These are phyloP conservation scores for Magnaporthiopsis rhizophila DNA, from an alignment of 2,329 filamentous ascomycete species.

Conservation along the genomic window DNA sequence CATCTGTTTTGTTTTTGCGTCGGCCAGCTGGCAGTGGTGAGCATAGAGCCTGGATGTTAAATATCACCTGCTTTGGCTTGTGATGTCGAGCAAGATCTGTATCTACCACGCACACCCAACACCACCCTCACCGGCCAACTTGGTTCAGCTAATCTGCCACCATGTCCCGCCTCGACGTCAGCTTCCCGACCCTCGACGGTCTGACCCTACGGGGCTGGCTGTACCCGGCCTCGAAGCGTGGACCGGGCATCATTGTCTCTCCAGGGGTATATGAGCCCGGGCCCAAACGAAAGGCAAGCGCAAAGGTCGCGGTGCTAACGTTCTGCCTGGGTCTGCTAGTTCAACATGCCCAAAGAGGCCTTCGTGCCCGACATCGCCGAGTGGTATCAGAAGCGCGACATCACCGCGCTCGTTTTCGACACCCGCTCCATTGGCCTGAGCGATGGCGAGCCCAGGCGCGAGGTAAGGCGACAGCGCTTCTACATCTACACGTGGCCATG, in stretches of 20 bases:
- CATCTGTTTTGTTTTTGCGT: too few species aligned
- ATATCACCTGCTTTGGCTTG: too few species aligned
- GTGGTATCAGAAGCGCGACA: neutral
- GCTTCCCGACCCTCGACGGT: slow-evolving; percentile 4
- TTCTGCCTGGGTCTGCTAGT: neutral
- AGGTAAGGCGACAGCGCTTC: neutral
- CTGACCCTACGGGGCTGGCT: neutral
- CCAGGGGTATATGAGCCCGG: neutral
- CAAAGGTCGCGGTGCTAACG: neutral
- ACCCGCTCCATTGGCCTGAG: neutral
- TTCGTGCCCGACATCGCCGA: neutral
- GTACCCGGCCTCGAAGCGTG: neutral
- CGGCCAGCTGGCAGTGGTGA: too few species aligned
- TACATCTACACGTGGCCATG: too few species aligned
- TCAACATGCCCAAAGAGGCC: slow-evolving; percentile 1
- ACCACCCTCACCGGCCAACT: too few species aligned
- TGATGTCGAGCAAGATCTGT: too few species aligned
- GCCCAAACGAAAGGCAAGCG: neutral
- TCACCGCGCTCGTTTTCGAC: slow-evolving; percentile 3
- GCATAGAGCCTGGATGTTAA: too few species aligned
- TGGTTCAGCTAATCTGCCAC: too few species aligned
- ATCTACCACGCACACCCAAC: too few species aligned
- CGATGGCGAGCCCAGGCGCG: slow-evolving; percentile 1
- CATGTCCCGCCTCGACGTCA: slow-evolving; percentile 1
- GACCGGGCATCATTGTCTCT: slow-evolving; percentile 1